Evolutionary conservation across 1,284 basidiomycete genomes (phyloP), one percentile per base, ranked within the genome.

Genomic region (Apiotrichum gamsii): DNA sequence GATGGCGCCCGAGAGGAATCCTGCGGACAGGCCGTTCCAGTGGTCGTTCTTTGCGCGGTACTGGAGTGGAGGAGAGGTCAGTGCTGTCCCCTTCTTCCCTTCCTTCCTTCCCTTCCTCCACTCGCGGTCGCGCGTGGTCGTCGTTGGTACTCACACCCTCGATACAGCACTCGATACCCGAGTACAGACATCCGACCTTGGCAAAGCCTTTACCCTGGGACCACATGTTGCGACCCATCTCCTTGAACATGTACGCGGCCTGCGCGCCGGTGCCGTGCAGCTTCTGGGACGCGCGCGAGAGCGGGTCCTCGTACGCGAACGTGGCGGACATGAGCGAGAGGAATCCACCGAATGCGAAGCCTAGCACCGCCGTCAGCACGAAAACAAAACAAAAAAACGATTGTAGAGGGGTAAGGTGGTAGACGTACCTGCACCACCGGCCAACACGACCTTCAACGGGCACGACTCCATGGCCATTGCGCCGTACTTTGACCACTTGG

Each of bases 11-110:
- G 76, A 69, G 18, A 77, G 45, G 57, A 75, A 73, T 4, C 77
- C 77, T 2, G 70, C 76, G 15, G 72, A 68, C 9, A 77, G 63
- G n/a, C 75, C 72, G 67, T 95, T 96, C 45, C 82, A 83, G 60
- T 94, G 85, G 69, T 96, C 91, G 63, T 93, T 93, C 73, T 84
- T 90, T n/a, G 88, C 90, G 45, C 91, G 87, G 72, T 94, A 96
- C 90, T 95, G 50, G 0, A 4, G 8, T 2, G 47, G 28, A 8
- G 21, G 1, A 8, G 31, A 24, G 29, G 25, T n/a, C 10, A 19
- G 31, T 8, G n/a, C n/a, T n/a, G n/a, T n/a, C n/a, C 32, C 18
- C 14, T 34, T 30, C 29, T 13, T 10, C 29, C 3, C 29, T 30
- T 15, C n/a, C 8, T 15, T 15, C 11, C 8, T 30, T 15, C 28